Base-by-base conservation (phyloP, 305 asterid species). In the Ajuga reptans region DNA sequence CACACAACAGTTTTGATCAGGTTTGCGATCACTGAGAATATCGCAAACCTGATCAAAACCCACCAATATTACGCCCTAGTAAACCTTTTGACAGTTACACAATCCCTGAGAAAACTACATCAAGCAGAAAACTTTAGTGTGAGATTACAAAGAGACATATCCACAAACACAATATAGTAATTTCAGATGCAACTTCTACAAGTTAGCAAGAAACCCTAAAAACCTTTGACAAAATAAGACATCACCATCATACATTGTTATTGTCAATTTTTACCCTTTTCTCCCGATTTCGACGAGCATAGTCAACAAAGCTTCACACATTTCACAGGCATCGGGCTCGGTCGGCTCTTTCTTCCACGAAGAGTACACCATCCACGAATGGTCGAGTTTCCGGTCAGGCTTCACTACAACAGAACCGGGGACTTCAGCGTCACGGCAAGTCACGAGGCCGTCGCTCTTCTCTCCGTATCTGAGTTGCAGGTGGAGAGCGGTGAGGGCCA, bases 381-480 rank as follows among this genome's bases (percentile, higher is more conserved):
- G 97, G 73, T 92, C 97, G 17, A 90, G 82, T 77, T 88, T 92
- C 64, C 52, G 72, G 57, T 84, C 84, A 0, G 95, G 94, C 82
- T 68, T 85, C 12, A 90, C 95, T 0, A 90, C 95, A 18, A 92
- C 84, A 1, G 97, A 92, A 11, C 97, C 98, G 0, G 97, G 97
- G 71, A 90, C 97, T 79, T 88, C 92, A 52, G 98, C 98, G 73
- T 90, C 98, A 1, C 98, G 89, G 58, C 98, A 90, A 0, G 96
- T 88, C 33, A 92, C 96, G 9, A 90, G 81, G 14, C 96, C 98
- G 11, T 92, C 98, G 10, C 98, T 92, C 87, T 85, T 92, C 86
- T 90, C 95, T 3, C 97, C 97, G 0, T 92, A 92, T 46, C 97
- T 79, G 8, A 90, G 80, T 67, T 79, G 85, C 57, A 92, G 79